Base-by-base conservation (phyloP, 805 yeast genomes). In the Cyberlindnera mycetangii region DNA sequence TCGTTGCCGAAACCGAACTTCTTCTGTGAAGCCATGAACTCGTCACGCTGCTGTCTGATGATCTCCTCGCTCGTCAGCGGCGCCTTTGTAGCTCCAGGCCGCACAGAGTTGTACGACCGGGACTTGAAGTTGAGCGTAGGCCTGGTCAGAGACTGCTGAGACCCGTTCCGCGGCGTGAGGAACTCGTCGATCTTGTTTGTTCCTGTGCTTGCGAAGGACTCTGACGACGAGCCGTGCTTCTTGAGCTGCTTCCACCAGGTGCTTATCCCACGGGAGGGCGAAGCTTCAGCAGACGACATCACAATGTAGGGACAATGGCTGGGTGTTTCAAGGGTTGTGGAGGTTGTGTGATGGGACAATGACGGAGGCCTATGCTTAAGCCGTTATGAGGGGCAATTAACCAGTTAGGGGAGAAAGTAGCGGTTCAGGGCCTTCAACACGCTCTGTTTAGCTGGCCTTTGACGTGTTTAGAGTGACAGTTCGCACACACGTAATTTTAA, bases 191-290 rank as follows among this genome's bases (percentile, higher is more conserved):
- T 51, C 18, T 42, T 44, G 37, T 44, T 21, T 1, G 42, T 39
- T n/a, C 40, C 42, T 22, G 44, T 27, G 31, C 18, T n/a, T 15
- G 42, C 48, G 18, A 58, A 43, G 17, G 56, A 51, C 27, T 58
- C 62, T 22, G 49, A 49, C 7, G 61, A 55, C 18, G 53, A 48
- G 37, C 56, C 48, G 17, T 53, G 54, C 21, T 52, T 55, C 47
- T 67, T 69, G 48, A 71, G 60, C 42, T 64, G 64, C 45, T 65
- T 67, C 74, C 73, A 70, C 74, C 75, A 71, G 8, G 45, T 45
- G 11, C 69, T 55, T 27, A 68, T 48, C 4, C 70, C 64, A 31
- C 56, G 62, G 12, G 66, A 54, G n/a, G 69, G 66, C 31, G 69
- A 64, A 1, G 52, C 48, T 37, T 59, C 63, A 14, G 51, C 31